Base-by-base conservation (phyloP, 2,329 filamentous ascomycete genomes). In the Aureobasidium mangrovei region DNA sequence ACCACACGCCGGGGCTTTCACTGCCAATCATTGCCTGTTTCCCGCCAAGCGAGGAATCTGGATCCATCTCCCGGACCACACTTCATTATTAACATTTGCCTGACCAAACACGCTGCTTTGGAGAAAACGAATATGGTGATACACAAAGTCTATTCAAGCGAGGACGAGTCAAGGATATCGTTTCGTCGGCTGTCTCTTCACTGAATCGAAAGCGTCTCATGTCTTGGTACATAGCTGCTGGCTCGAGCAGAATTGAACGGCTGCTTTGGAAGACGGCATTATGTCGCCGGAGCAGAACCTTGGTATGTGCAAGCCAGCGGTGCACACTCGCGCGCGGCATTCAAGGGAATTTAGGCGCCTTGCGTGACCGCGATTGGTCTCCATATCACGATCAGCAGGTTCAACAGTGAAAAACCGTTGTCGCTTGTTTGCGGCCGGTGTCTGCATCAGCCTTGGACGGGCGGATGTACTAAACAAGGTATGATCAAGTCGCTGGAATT, bases 1-100 rank as follows among this genome's bases (percentile, higher is more conserved):
- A 41, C 47, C 47, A 51, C 40, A 38, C 40, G 49, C 40, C 49
- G 40, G 39, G 49, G 49, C 40, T 44, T 43, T 32, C 32, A 38
- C 7, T 53, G 49, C 40, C 27, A 44, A 53, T 53, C 49, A 44
- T 53, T 53, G 31, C 8, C 38, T 36, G 28, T 43, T 53, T 38
- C 40, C 32, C 39, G 44, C n/a, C 49, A 53, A 53, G 49, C 49
- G 49, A 53, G 49, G 32, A 53, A 44, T 53, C 31, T 53, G 49
- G 40, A 53, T 43, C 32, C 49, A 31, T 53, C 49, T 53, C 32
- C 49, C 31, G 49, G 26, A 44, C 40, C 39, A 43, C 40, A 43
- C 39, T 36, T 53, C 49, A 29, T 53, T 29, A n/a, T 53, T 36
- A 12, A 12, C 38, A 38, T 43, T 40, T 53, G 40, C 49, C 39